phyloP scores from a whole-genome alignment of 2,329 filamentous ascomycete genomes.

The Diaporthe citri region DNA sequence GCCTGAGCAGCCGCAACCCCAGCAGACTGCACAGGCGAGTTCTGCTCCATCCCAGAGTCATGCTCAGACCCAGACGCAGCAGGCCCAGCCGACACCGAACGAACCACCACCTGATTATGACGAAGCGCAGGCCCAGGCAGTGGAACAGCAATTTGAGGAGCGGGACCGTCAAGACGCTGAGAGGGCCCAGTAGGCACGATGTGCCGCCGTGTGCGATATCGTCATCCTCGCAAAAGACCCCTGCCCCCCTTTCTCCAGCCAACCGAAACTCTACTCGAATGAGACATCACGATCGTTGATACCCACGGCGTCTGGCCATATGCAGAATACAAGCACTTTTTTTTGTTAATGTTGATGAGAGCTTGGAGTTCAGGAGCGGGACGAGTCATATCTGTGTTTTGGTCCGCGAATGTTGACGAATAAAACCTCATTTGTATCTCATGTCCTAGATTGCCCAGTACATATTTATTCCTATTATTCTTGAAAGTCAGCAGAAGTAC shows the following conservation, averaged over 20 bases:
- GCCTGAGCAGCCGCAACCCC: constrained; percentile 45
- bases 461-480: not conserved
- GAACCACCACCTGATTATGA: constrained; percentile 94
- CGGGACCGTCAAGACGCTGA: constrained; percentile 82
- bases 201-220: not conserved
- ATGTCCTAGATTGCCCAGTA: not conserved
- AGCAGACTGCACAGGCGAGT: constrained; percentile 44
- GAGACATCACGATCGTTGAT: constrained; percentile 25
- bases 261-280: not conserved
- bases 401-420: not conserved
- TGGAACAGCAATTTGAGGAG: constrained; percentile 72
- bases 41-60: constrained; percentile 28
- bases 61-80: constrained; percentile 41
- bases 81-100: constrained; percentile 61
- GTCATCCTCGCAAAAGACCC: not conserved
- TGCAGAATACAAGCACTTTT: constrained; percentile 6
- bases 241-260: not conserved
- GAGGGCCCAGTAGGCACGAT: constrained; percentile 55
- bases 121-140: constrained; percentile 82
- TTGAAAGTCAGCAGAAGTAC: not conserved
- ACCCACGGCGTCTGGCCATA: constrained; percentile 14
- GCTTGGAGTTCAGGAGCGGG: constrained; percentile 34
- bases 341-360: constrained; percentile 10
- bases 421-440: not conserved
- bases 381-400: constrained; percentile 17